Evolutionary conservation across 2,329 filamentous ascomycete species (phyloP), one percentile per base, ranked within the genome.

Genomic region (Apiospora aurea): DNA sequence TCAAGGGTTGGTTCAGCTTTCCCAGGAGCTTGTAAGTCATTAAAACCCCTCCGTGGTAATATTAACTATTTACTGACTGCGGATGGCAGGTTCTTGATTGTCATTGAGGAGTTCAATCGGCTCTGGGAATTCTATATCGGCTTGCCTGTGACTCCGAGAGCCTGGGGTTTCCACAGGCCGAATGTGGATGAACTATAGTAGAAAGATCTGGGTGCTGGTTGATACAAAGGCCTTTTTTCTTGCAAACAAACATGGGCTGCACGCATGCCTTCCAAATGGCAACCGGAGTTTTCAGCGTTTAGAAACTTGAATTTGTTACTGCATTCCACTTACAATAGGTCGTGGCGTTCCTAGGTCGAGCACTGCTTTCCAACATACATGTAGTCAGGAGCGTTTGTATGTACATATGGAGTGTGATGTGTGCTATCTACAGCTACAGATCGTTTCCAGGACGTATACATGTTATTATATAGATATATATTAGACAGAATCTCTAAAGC

Each of bases 11-110:
- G 94, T 71, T 91, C 7, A 83, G 86, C 29, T 85, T 95, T 67
- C 95, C 95, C 0, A 85, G 82, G 66, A 88, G 87, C 74, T 71
- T 93, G 93, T 96, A 87, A 90, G 93, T 90, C 24, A 38, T 24
- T 41, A n/a, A 24, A 7, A 16, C 10, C 53, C 10, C 8, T 7
- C 21, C 4, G 18, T 2, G 11, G 43, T 29, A 41, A 18, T 34
- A 13, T 24, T 24, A 2, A 29, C 11, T 14, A 1, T 16, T 67
- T 34, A 53, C 75, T 77, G 71, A 76, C 46, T n/a, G 10, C 24
- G 16, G 8, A 69, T 14, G 14, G 10, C n/a, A 69, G 68, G 29
- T 57, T 24, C 18, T 44, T 82, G 16, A 84, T 89, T 43, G 18
- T 85, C n/a, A 76, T 79, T 4, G 82, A 82, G 0, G 88, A 90